Conservation (phyloP, 73 alveolate genomes). For the Symbiodinium pilosum region DNA sequence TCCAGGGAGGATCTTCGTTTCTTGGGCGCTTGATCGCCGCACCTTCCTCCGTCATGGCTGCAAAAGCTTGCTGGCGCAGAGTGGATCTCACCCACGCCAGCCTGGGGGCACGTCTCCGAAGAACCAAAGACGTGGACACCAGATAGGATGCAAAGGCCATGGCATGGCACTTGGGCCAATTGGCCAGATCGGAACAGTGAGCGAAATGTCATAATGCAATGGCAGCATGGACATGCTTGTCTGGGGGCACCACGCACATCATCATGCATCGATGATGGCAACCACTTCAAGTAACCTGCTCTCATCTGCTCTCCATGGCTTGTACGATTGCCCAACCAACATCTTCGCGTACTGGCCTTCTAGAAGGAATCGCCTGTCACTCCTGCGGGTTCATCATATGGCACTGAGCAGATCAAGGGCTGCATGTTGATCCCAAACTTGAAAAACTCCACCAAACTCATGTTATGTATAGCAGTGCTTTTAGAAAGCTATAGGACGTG, state of each 20-base stretch:
- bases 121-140: no score
- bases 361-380: slow-evolving; percentile 66
- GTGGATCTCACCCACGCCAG: neutral
- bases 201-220: no score
- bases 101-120: neutral
- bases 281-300: slow-evolving; percentile 57
- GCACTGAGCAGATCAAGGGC: no score
- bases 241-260: slow-evolving; percentile 40
- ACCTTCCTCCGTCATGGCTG: neutral
- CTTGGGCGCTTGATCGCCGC: neutral
- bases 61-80: neutral
- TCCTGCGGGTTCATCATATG: neutral
- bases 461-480: no score
- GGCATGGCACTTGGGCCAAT: neutral
- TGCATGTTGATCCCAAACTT: no score
- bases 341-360: slow-evolving; percentile 31
- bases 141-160: no score
- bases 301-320: no score
- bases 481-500: no score
- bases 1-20: neutral
- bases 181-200: no score
- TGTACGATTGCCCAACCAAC: no score
- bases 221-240: no score
- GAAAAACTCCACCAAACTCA: no score
- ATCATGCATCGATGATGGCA: slow-evolving; percentile 41